phyloP scores from a whole-genome alignment of 1,284 basidiomycete species.

The Erythrobasidium hasegawianum region DNA sequence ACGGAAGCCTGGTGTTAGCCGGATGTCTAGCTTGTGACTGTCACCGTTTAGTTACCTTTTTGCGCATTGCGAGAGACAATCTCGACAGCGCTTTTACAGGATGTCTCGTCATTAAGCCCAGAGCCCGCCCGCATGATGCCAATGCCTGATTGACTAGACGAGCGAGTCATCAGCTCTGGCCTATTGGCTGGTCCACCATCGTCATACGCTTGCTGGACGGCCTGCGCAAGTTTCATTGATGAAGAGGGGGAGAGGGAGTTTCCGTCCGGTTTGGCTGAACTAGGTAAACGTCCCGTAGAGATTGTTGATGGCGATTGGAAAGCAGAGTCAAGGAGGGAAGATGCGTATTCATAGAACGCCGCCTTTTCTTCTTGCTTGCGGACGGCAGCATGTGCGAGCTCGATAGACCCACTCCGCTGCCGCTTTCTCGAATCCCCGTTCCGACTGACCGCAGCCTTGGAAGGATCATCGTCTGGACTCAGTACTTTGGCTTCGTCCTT shows the following conservation, averaged over 20 bases:
- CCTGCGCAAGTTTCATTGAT: too few species aligned
- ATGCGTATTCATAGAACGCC: conserved; percentile 24
- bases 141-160: conserved; percentile 34
- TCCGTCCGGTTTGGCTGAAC: too few species aligned
- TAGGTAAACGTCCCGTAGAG: too few species aligned
- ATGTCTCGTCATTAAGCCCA: conserved; percentile 54
- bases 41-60: too few species aligned
- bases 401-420: conserved; percentile 27
- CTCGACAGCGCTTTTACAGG: conserved; percentile 85
- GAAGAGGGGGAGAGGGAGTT: too few species aligned
- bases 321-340: conserved; percentile 16
- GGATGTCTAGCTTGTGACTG: too few species aligned
- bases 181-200: conserved; percentile 28
- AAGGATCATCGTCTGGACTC: conserved; percentile 33
- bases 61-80: conserved; percentile 79
- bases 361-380: conserved; percentile 23
- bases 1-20: too few species aligned
- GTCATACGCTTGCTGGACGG: neutral
- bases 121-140: conserved; percentile 50
- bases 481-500: conserved; percentile 46
- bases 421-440: neutral
- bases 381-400: conserved; percentile 25
- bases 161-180: conserved; percentile 21
- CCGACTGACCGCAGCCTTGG: neutral
- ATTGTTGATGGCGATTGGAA: conserved; percentile 4